phyloP scores from a whole-genome alignment of 2,329 filamentous ascomycete species.

The Venturia oleaginea region DNA sequence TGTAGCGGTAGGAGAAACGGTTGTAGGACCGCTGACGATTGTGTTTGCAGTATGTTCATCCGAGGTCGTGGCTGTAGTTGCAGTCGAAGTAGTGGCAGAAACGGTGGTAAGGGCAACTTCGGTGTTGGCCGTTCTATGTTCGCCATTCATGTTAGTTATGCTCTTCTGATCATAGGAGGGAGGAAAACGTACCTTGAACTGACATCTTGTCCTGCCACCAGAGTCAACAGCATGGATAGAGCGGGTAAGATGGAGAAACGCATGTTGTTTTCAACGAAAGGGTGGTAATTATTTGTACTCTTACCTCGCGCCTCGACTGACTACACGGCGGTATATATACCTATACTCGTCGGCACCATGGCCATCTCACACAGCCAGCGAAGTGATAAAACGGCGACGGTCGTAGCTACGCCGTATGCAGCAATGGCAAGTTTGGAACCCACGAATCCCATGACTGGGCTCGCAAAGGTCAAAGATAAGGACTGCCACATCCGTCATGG shows the following conservation, averaged over 20 bases:
- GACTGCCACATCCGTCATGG: slow-evolving; percentile 1
- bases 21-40: slow-evolving; percentile 8
- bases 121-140: slow-evolving; percentile 4
- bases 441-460: background rate
- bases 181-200: background rate
- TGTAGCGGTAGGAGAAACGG: slow-evolving; percentile 4
- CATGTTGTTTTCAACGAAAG: background rate
- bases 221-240: background rate
- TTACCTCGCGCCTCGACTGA: background rate
- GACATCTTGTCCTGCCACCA: background rate
- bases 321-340: background rate
- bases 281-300: background rate
- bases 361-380: background rate
- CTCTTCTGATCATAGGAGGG: background rate
- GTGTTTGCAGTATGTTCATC: slow-evolving; percentile 6
- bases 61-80: slow-evolving; percentile 1
- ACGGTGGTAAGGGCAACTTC: slow-evolving; percentile 6
- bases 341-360: background rate
- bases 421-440: background rate
- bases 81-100: background rate
- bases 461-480: background rate
- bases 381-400: background rate
- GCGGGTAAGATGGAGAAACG: background rate
- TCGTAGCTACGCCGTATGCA: background rate
- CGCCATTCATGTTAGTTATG: background rate